phyloP scores from a whole-genome alignment of 2,329 filamentous ascomycete species.

The Fusarium lyarnte region DNA sequence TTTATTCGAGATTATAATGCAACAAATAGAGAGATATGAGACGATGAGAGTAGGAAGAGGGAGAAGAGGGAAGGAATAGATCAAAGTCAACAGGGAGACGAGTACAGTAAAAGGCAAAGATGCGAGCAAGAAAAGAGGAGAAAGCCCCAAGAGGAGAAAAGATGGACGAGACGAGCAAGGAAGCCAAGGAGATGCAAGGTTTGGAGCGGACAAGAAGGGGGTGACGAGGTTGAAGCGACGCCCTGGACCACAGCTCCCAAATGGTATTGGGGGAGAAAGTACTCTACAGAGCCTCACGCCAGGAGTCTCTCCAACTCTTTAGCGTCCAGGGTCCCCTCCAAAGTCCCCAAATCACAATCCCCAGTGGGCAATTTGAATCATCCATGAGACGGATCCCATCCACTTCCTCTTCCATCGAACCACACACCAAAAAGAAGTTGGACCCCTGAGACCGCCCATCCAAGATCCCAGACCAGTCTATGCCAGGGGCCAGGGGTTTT shows the following conservation, averaged over 20 bases:
- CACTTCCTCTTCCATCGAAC: conserved; percentile 24
- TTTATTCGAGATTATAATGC: conserved; percentile 18
- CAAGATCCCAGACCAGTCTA: conserved; percentile 15
- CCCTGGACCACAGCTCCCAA: conserved; percentile 3
- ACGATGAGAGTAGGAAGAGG: conserved; percentile 26
- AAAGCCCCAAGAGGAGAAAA: conserved; percentile 30
- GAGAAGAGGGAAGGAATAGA: conserved; percentile 15
- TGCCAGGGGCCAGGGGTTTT: conserved; percentile 18
- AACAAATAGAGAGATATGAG: conserved; percentile 26
- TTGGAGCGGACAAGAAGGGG: conserved; percentile 20
- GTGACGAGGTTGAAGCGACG: conserved; percentile 24
- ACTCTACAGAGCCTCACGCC: conserved; percentile 16
- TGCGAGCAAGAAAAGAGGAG: conserved; percentile 30
- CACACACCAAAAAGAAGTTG: conserved; percentile 13
- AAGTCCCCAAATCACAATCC: not conserved
- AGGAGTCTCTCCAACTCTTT: conserved; percentile 20
- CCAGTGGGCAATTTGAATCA: conserved; percentile 18
- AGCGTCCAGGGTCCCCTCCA: conserved; percentile 1
- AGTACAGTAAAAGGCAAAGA: conserved; percentile 15
- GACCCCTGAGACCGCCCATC: conserved; percentile 36
- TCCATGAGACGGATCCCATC: conserved; percentile 10
- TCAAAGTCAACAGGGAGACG: conserved; percentile 19
- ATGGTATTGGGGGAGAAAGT: not conserved
- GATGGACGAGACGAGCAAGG: conserved; percentile 30
- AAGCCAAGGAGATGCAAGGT: conserved; percentile 31